Evolutionary conservation across 2,329 filamentous ascomycete genomes (phyloP), one percentile per base, ranked within the genome.

Genomic region (Aspergillus glaucus): DNA sequence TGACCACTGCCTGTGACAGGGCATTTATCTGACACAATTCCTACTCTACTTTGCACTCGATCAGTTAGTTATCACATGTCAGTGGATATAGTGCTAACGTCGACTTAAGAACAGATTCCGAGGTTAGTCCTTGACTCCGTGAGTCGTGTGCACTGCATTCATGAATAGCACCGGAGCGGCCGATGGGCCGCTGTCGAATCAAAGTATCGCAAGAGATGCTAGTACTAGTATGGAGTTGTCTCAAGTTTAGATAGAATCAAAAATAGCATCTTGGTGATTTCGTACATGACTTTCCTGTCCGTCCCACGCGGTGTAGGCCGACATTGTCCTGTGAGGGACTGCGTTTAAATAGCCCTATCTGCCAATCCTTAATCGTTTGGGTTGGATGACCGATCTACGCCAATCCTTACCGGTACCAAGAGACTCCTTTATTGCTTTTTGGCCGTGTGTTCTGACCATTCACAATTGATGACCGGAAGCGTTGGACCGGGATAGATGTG

Each of bases 1-100:
- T 87, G 86, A 88, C 75, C 84, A 75, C 73, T 59, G 84, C 84
- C 84, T 82, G 75, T 87, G 85, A 88, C 85, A 84, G 75, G 84
- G 85, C 84, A 59, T 61, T 53, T 57, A 69, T 67, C 67, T 70
- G 63, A 66, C 44, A 50, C 37, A 7, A 44, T 17, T 42, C 44
- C 17, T 40, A 12, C 19, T 19, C 24, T 46, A 41, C 47, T 36
- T 47, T 50, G 24, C 36, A 46, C 17, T 24, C 17, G 34, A 37
- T 15, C 6, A 37, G 17, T 37, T 19, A 37, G 17, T 37, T 19
- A 19, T 37, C 34, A 17, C 34, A 19, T 37, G 34, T 17, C 9
- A 12, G 10, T n/a, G 34, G 34, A 19, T 37, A 19, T 37, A 37
- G n/a, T 37, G 34, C 34, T 37, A 37, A 37, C 34, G 2, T 37